Conservation (phyloP, 2,329 filamentous ascomycete species). For the Eutypella sp. region DNA sequence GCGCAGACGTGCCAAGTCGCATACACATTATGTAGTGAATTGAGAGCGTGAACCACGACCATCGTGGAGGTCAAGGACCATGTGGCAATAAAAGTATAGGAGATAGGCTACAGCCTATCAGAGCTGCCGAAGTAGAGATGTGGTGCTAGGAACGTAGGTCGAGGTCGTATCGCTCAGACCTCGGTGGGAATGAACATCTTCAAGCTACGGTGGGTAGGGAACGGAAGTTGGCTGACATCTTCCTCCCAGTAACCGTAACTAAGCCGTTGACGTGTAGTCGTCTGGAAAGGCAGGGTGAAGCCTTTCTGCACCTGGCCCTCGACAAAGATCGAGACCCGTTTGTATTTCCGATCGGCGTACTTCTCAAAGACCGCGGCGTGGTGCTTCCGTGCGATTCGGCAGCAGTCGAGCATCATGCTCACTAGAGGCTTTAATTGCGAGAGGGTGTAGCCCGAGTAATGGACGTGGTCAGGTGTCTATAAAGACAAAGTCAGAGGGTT, state of each 20-base stretch:
- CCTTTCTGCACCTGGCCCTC: constrained; percentile 65
- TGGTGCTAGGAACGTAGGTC: not conserved
- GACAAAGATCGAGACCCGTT: constrained; percentile 76
- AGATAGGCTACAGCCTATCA: too few relatives aligned
- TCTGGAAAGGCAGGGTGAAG: constrained; percentile 43
- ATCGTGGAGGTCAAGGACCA: too few relatives aligned
- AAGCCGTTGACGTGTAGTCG: constrained; percentile 7
- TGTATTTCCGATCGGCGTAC: constrained; percentile 83
- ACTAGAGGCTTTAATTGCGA: constrained; percentile 75
- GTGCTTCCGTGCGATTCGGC: constrained; percentile 72
- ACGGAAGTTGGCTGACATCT: constrained; percentile 8
- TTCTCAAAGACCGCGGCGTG: constrained; percentile 88
- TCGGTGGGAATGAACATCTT: constrained; percentile 23
- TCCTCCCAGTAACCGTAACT: constrained; percentile 7
- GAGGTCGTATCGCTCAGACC: constrained; percentile 6
- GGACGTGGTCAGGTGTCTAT: constrained; percentile 75
- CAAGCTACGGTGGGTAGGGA: constrained; percentile 7
- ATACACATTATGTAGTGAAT: too few relatives aligned
- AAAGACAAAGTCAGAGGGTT: too few relatives aligned
- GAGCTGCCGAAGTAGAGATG: not conserved
- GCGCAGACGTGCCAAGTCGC: too few relatives aligned
- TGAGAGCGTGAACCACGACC: too few relatives aligned
- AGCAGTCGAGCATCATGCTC: constrained; percentile 79
- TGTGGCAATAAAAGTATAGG: too few relatives aligned
- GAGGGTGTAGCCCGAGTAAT: constrained; percentile 93